These are phyloP conservation scores for Cydonia oblonga DNA, from an alignment of 331 rosid genomes.

Conservation along the genomic window DNA sequence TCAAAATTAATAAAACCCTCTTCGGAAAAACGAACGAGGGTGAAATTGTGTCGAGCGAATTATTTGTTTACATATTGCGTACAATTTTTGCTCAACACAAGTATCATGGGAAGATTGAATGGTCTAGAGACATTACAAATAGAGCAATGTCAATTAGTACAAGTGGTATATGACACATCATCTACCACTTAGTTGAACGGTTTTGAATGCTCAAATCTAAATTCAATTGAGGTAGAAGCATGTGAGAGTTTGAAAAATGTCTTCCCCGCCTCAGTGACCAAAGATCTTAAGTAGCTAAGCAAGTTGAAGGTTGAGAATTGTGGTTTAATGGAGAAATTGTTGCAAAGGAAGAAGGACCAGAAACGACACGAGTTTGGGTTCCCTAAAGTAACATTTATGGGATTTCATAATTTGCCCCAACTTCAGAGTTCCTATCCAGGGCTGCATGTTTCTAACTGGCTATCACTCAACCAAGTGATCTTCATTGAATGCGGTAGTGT, in stretches of 20 bases:
- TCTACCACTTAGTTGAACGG: not conserved
- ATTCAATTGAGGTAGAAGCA: rapidly evolving
- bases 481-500: rapidly evolving
- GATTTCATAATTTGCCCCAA: not conserved
- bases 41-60: no score
- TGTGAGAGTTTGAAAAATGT: not conserved
- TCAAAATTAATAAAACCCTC: no score
- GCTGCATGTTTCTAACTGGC: not conserved
- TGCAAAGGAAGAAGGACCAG: no score
- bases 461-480: rapidly evolving
- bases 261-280: not conserved
- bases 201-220: not conserved
- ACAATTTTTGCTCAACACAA: no score
- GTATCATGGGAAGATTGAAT: not conserved
- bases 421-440: not conserved
- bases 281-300: not conserved
- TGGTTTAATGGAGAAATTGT: not conserved
- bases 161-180: not conserved
- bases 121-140: not conserved
- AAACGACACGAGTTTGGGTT: not conserved
- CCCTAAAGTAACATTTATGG: not conserved
- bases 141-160: not conserved
- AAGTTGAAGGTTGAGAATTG: rapidly evolving
- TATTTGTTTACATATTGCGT: no score
- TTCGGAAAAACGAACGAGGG: no score